A percentile compares a stretch with the other conserved stretches of the same genome.
Conservation (phyloP, 106 monocot genomes). For the Acanthochlamys bracteata region DNA sequence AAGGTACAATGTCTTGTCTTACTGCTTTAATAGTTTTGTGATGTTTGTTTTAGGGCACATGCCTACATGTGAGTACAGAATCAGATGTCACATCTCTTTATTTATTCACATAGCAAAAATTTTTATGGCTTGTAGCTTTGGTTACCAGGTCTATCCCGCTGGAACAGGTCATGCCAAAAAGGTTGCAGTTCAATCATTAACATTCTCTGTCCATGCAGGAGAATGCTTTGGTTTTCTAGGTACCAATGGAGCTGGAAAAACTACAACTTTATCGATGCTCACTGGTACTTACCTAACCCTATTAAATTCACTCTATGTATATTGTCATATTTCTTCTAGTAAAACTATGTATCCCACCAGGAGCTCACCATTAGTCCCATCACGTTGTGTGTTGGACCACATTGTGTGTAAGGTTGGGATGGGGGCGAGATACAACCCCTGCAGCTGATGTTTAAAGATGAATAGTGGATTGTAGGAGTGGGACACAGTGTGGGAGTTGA, state of each 20-base stretch:
- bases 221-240: slow-evolving; percentile 96
- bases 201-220: slow-evolving; percentile 80
- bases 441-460: no score
- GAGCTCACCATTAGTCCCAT: no score
- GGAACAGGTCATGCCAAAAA: slow-evolving; percentile 35
- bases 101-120: background rate
- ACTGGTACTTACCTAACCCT: slow-evolving; percentile 39
- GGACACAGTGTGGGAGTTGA: no score
- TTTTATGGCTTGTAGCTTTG: background rate
- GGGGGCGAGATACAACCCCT: no score
- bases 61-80: no score
- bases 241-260: slow-evolving; percentile 93
- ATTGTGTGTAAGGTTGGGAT: no score
- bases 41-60: background rate
- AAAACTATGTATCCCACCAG: no score
- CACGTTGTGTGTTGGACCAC: no score
- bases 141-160: slow-evolving; percentile 49
- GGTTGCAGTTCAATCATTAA: slow-evolving; percentile 73
- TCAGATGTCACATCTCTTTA: background rate
- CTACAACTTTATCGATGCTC: slow-evolving; percentile 91
- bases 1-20: slow-evolving; percentile 35
- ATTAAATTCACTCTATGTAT: background rate
- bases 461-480: no score
- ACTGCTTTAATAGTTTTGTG: background rate
- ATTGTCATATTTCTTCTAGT: background rate